Percentiles rank a stretch among this genome's conserved stretches.
These are phyloP conservation scores for Rhizopogon vesiculosus DNA, from an alignment of 768 basidiomycete genomes.

Conservation along the genomic window DNA sequence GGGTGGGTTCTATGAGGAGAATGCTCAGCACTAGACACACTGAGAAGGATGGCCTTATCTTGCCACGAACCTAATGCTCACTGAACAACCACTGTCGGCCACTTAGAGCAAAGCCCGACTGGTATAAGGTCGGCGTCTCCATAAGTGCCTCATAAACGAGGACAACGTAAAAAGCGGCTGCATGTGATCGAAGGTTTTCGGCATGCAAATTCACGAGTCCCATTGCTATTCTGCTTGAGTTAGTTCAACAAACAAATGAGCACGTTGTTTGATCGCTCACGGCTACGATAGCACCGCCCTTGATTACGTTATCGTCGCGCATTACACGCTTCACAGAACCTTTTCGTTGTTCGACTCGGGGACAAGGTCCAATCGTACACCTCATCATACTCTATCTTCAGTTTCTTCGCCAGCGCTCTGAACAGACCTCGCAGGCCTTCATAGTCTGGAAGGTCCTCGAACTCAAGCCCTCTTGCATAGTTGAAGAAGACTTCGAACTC, in stretches of 20 bases:
- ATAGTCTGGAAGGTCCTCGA: slow-evolving; percentile 88
- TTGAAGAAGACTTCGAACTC: slow-evolving; percentile 78
- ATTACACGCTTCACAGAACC: slow-evolving; percentile 29
- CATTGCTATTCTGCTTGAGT: neutral
- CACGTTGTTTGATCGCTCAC: neutral
- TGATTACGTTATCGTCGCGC: slow-evolving; percentile 6
- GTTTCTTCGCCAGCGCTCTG: slow-evolving; percentile 18
- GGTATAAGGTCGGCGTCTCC: neutral
- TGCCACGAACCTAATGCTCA: neutral
- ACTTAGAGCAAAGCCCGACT: neutral
- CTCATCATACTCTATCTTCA: slow-evolving; percentile 39
- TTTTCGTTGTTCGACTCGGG: slow-evolving; percentile 15
- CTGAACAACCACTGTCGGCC: neutral
- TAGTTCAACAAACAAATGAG: neutral
- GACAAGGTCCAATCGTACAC: slow-evolving; percentile 31
- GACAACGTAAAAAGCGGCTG: neutral
- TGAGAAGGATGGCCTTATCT: neutral
- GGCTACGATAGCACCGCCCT: neutral
- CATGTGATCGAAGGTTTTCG: neutral
- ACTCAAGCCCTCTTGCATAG: slow-evolving; percentile 78
- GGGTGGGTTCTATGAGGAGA: neutral
- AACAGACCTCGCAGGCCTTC: slow-evolving; percentile 76
- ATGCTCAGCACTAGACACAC: neutral
- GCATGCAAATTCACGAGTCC: neutral
- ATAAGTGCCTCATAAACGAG: slow-evolving; percentile 1